Evolutionary conservation across 257 asterid species (phyloP), one percentile per base, ranked within the genome.

Genomic region (Asclepias syriaca): DNA sequence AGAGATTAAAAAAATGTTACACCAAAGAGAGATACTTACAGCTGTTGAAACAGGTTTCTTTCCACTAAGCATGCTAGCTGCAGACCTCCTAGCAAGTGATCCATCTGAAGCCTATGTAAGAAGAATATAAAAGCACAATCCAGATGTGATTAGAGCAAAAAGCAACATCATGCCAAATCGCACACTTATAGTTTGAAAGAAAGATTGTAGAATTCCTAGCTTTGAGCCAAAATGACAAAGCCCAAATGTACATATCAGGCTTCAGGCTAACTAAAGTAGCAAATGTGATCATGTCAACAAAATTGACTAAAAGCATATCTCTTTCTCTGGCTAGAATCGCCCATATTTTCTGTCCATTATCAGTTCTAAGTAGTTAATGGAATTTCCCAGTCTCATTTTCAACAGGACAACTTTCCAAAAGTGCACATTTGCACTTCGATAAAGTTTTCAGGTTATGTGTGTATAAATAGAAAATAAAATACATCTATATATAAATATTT

Each of bases 21-120:
- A 56, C 19, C 6, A 45, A 24, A 21, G 13, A 34, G 68, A 7
- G n/a, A 53, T 66, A 81, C 98, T 85, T 83, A 95, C 99, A 81
- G 94, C 95, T 27, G 94, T 51, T 74, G 45, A 85, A 79, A 84
- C 75, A 75, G 97, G 92, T 76, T 83, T 95, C 85, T 87, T 92
- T 70, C 97, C 97, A 78, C 91, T 88, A 68, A 95, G 97, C 99
- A 95, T 89, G 87, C 99, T 95, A 78, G 96, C 99, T 40, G 99
- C 99, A 74, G 98, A 90, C 81, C 90, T 88, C 85, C 79, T 87
- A 69, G 78, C 89, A 71, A 84, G 78, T 74, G 89, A 71, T 74
- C 84, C 96, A 80, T 82, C 88, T 34, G 91, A 85, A 76, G 86
- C 81, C 99, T 95, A 87, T 76, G 81, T 55, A 49, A 79, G 16